Base-by-base conservation (phyloP, 1,284 basidiomycete genomes). In the Ustilago xerochloae region DNA sequence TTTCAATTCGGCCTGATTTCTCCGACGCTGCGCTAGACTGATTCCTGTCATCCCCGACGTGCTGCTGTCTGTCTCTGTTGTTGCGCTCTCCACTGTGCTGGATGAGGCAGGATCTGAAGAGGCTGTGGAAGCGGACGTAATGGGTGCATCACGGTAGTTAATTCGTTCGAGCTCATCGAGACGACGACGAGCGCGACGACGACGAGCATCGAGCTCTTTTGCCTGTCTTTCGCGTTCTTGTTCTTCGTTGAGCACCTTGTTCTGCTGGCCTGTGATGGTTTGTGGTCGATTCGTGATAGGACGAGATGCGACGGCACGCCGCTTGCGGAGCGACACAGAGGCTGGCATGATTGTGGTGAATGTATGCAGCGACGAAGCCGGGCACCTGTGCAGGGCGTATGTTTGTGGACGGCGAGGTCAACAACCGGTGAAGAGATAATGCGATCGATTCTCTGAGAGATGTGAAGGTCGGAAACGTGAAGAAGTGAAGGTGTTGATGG, bases 281-380 rank as follows among this genome's bases (percentile, higher is more conserved):
- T 73, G 70, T 22, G 70, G 70, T 13, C 70, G 70, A 24, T 73
- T 73, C 28, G 57, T 73, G 43, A 57, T 50, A 32, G 70, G 70
- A 7, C 57, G 47, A 1, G 57, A 67, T 28, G 70, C 61, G 46
- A 67, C 57, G 6, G 70, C 57, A 9, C 70, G 60, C 15, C 70
- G 51, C 15, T 73, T 73, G 36, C 70, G 70, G 20, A 73, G 58
- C 16, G 63, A 54, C 4, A 64, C 63, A n/a, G 68, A 53, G n/a
- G 49, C 41, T 18, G 63, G 59, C 68, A 70, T 70, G 12, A 24
- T n/a, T 22, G 3, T 20, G 15, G 39, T 32, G 22, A 43, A 7
- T 6, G 12, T 7, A n/a, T n/a, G n/a, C n/a, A n/a, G n/a, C n/a
- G n/a, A n/a, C n/a, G n/a, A n/a, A n/a, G n/a, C n/a, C n/a, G n/a